Evolutionary conservation across 106 monocot species (phyloP), one percentile per base, ranked within the genome.

Genomic region (Acorus calamus): DNA sequence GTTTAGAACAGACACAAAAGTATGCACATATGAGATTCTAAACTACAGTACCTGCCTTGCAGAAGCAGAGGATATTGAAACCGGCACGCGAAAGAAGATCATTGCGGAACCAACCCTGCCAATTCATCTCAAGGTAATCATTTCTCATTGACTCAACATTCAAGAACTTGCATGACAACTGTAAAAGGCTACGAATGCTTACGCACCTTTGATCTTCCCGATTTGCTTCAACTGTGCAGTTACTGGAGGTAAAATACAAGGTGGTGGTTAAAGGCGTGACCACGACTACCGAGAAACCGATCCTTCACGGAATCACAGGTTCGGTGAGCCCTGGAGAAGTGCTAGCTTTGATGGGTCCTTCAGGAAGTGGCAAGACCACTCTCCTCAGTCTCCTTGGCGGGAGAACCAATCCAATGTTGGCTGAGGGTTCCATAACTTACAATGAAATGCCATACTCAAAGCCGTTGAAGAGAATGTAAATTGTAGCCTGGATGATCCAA

Each of bases 351-450:
- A 84, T 92, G 91, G 91, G 91, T 44, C 84, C 91, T 28, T 92
- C 91, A 3, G 91, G 91, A n/a, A 76, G 91, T 60, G 91, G 91
- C 12, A 92, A 92, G 44, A 92, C 86, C 4, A 86, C 75, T 52
- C 81, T 87, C n/a, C 84, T 92, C 42, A 84, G 74, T 71, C 81
- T 87, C 54, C 76, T 92, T 11, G 80, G 87, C 7, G 88, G 92
- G 70, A 84, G 88, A 57, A 75, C 75, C 6, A 68, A 46, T 45
- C 61, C 73, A 61, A 72, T 62, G 50, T 64, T 59, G 2, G 13
- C 72, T 52, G 70, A 78, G 64, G 92, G 92, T 49, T 72, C 77
- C 60, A 73, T 92, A 67, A 78, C 84, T 46, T 92, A 88, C 73
- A 92, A 92, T 55, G 88, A 88, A 46, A 69, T 73, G 65, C 73